These are phyloP conservation scores for Lipomyces anomalus DNA, from an alignment of 805 yeast species.

Conservation along the genomic window DNA sequence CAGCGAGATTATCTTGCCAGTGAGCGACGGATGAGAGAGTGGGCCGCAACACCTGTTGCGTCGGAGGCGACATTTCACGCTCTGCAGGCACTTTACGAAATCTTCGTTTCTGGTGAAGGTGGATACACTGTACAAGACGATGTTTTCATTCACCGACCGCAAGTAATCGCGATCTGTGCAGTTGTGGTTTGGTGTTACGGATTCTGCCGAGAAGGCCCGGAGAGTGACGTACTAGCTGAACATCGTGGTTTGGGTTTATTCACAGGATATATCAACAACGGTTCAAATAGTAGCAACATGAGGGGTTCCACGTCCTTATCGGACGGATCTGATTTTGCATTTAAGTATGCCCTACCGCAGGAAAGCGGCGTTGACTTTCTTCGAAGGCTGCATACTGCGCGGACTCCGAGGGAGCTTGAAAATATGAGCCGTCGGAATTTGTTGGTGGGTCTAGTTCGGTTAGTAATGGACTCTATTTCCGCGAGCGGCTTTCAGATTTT, in stretches of 20 bases:
- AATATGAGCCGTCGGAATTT: slow-evolving; percentile 42
- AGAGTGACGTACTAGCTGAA: slow-evolving; percentile 23
- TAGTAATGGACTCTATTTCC: slow-evolving; percentile 27
- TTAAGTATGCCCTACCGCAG: slow-evolving; percentile 13
- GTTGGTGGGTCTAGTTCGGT: slow-evolving; percentile 49
- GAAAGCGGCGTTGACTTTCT: slow-evolving; percentile 37
- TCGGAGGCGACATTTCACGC: slow-evolving; percentile 52
- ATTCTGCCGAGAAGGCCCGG: slow-evolving; percentile 32
- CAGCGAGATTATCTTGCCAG: slow-evolving; percentile 46
- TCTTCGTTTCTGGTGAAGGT: slow-evolving; percentile 18
- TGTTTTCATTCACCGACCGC: slow-evolving; percentile 30
- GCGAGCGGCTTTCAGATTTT: slow-evolving; percentile 30
- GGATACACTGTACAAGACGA: slow-evolving; percentile 27
- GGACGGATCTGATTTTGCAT: not conserved
- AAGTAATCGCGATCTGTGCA: slow-evolving; percentile 28
- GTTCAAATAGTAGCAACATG: no score
- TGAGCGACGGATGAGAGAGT: slow-evolving; percentile 45
- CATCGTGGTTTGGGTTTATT: no score
- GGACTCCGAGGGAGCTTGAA: slow-evolving; percentile 22
- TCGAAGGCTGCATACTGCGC: slow-evolving; percentile 43
- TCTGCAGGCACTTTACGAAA: slow-evolving; percentile 30
- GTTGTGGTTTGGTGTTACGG: slow-evolving; percentile 34
- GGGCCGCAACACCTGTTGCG: slow-evolving; percentile 43
- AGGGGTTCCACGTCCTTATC: not conserved
- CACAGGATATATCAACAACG: no score